These are phyloP conservation scores for Eucalyptus coolabah DNA, from an alignment of 345 rosid genomes.

Conservation along the genomic window DNA sequence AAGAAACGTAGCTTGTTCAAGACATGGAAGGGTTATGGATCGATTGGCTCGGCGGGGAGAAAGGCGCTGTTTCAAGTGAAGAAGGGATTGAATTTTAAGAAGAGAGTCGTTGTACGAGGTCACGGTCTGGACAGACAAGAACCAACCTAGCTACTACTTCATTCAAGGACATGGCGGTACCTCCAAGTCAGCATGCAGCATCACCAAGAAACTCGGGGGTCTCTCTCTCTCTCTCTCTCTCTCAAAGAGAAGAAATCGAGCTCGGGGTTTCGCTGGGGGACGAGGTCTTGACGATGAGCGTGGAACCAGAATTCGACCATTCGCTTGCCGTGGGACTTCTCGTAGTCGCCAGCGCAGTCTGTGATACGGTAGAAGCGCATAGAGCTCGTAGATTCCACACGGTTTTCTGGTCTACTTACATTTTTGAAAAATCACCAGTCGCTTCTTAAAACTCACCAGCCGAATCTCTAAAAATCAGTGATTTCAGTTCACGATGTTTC, in stretches of 20 bases:
- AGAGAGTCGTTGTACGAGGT: background rate
- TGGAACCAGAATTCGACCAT: constrained; percentile 14
- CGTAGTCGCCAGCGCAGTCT: constrained; percentile 8
- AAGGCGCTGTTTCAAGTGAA: background rate
- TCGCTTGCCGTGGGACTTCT: constrained; percentile 16
- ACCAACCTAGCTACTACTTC: background rate
- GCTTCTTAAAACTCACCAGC: background rate
- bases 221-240: background rate
- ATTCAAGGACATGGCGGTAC: background rate
- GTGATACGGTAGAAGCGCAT: background rate
- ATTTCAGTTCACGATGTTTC: background rate
- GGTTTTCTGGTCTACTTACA: background rate
- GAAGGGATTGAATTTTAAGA: background rate
- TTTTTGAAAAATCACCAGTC: background rate
- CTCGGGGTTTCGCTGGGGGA: constrained; percentile 15
- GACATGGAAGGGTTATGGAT: background rate
- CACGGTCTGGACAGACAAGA: background rate
- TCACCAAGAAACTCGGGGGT: background rate
- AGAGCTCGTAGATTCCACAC: background rate
- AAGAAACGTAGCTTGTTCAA: background rate
- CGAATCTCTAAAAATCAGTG: background rate
- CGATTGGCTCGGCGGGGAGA: background rate
- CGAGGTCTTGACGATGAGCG: constrained; percentile 18
- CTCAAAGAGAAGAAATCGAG: constrained; percentile 14
- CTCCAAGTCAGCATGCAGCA: background rate